Base-by-base conservation (phyloP, 2,329 filamentous ascomycete genomes). In the Pseudogymnoascus sp. region DNA sequence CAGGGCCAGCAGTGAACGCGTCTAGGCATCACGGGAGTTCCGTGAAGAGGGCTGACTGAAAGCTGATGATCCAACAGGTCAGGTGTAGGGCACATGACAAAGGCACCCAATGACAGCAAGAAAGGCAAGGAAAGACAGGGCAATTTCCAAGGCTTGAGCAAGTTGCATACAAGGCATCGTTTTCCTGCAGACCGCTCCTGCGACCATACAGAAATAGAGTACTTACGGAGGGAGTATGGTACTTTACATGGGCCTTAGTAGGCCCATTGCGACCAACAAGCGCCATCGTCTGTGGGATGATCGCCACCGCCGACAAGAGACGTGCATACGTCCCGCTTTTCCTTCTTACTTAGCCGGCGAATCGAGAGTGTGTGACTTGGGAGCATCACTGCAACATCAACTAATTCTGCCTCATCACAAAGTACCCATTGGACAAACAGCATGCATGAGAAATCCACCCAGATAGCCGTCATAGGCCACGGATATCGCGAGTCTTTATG, bases 311-410 rank as follows among this genome's bases (percentile, higher is more conserved):
- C 33, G 57, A 58, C 35, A 58, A 58, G 35, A 58, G 25, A 37
- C 35, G 33, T 38, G 25, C 57, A 58, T 16, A 14, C 30, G 37
- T 58, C 57, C 33, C 33, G 37, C 33, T 38, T 37, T 39, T 38
- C 35, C 20, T 11, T 39, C 18, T n/a, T 6, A 38, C 57, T 58
- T 58, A 58, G 35, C 35, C 57, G 20, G 37, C 57, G 57, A 58
- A 58, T 58, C 18, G 28, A 54, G n/a, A 54, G 47, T 54, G 28
- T 54, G 57, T 58, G 57, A 58, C 57, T 58, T 58, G 57, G 18
- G 35, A 38, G 7, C 28, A 54, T 54, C 28, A 58, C 57, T 38
- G 57, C 25, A 25, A 39, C n/a, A 16, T 38, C 57, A 37, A 38
- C 35, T 18, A 38, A 37, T 58, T 39, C 57, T 58, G 57, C 37